These are phyloP conservation scores for Rhizophora mangle DNA, from an alignment of 345 rosid genomes.

Conservation along the genomic window DNA sequence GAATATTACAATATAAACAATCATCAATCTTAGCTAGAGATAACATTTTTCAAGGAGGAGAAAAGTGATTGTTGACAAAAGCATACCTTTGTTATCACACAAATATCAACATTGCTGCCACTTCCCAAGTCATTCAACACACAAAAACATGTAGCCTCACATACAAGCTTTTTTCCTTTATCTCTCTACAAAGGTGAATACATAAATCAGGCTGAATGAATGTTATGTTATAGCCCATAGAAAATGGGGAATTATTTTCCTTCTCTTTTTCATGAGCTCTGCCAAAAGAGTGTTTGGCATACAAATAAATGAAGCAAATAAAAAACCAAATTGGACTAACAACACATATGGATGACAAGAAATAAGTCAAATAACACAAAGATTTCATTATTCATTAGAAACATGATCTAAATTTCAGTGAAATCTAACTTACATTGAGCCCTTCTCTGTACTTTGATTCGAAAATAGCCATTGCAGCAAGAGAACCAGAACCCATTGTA, in stretches of 20 bases:
- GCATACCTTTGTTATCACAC: conserved; percentile 78
- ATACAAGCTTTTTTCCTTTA: conserved; percentile 66
- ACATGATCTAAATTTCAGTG: neutral
- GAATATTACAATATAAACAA: conserved; percentile 14
- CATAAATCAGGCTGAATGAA: neutral
- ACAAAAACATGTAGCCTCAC: conserved; percentile 69
- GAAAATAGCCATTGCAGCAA: conserved; percentile 81
- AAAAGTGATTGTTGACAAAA: conserved; percentile 6
- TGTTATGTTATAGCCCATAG: neutral
- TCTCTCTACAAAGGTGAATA: conserved; percentile 45
- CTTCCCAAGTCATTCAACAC: conserved; percentile 55
- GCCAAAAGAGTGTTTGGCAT: neutral
- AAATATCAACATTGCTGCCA: conserved; percentile 90
- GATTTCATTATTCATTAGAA: conserved; percentile 6
- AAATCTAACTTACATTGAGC: conserved; percentile 54
- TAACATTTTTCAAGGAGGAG: neutral
- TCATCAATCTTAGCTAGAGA: conserved; percentile 8
- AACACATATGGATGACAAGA: neutral
- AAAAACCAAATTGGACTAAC: neutral
- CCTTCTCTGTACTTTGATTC: conserved; percentile 82
- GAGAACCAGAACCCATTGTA: conserved; percentile 91
- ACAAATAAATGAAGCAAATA: neutral
- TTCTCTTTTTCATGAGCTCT: neutral
- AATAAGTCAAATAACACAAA: neutral
- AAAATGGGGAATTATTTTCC: neutral